Evolutionary conservation across 202 grass and related monocot genomes (phyloP).

Genomic region (Panicum hallii): DNA sequence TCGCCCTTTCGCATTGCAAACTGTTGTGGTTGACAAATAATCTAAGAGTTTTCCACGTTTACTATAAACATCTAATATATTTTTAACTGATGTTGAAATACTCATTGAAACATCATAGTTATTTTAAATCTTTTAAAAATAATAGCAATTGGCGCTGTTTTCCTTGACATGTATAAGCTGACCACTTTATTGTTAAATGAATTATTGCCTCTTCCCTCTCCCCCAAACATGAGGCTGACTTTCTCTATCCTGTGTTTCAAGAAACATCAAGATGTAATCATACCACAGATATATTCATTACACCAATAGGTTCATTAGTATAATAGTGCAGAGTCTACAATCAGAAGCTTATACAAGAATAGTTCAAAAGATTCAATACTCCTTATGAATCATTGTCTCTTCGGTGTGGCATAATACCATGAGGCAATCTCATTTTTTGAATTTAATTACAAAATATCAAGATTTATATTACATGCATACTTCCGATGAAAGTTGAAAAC

Average conservation of each 20-base stretch:
- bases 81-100: background rate
- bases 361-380: slow-evolving; percentile 14
- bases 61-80: background rate
- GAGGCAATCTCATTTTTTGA: background rate
- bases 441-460: no score
- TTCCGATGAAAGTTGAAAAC: background rate
- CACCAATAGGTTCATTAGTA: background rate
- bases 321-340: background rate
- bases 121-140: background rate
- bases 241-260: background rate
- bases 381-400: slow-evolving; percentile 2
- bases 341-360: background rate
- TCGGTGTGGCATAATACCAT: background rate
- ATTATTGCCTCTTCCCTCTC: slow-evolving; percentile 13
- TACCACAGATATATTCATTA: background rate
- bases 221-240: background rate
- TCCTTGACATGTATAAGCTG: background rate
- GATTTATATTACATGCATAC: background rate
- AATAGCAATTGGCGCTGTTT: background rate
- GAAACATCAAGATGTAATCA: slow-evolving; percentile 3
- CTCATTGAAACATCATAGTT: background rate
- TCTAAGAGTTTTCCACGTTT: background rate
- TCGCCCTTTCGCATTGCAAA: background rate
- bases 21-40: background rate
- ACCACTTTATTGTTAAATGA: background rate